Conservation (phyloP, 768 basidiomycete genomes). For the Russula dissimulans region DNA sequence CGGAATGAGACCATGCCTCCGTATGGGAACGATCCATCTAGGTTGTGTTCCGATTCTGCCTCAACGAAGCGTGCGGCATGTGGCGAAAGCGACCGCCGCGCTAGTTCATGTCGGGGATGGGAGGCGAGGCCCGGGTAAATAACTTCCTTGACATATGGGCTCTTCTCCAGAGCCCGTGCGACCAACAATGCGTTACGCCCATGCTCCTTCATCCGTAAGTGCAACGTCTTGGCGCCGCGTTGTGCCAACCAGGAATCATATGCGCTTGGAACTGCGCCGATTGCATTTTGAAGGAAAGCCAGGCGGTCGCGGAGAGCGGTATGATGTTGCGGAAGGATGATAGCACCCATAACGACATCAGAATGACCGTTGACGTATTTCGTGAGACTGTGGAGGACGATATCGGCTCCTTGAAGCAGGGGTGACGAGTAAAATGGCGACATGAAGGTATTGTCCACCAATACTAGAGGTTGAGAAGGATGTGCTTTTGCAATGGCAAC, state of each 20-base stretch:
- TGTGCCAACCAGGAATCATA: conserved; percentile 88
- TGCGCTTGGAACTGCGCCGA: conserved; percentile 74
- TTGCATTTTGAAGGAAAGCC: conserved; percentile 85
- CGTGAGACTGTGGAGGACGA: conserved; percentile 75
- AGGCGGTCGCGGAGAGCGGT: conserved; percentile 43
- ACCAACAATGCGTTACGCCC: conserved; percentile 74
- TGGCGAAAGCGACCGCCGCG: conserved; percentile 51
- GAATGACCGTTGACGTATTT: conserved; percentile 95
- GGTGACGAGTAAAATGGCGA: conserved; percentile 89
- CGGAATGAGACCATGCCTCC: conserved; percentile 83
- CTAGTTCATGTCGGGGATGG: conserved; percentile 57
- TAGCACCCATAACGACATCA: conserved; percentile 84
- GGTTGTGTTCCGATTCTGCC: conserved; percentile 23
- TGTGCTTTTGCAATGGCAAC: conserved; percentile 54
- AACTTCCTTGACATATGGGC: conserved; percentile 62
- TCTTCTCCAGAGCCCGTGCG: conserved; percentile 48
- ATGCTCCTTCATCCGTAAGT: conserved; percentile 80
- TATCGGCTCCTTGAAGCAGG: conserved; percentile 73
- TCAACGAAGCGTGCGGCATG: conserved; percentile 63
- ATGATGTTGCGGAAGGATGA: conserved; percentile 57
- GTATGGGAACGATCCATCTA: conserved; percentile 64
- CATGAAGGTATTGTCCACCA: conserved; percentile 93
- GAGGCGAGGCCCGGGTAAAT: conserved; percentile 76
- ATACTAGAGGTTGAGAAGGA: conserved; percentile 59
- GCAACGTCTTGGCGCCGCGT: conserved; percentile 85